Conservation (phyloP, 768 basidiomycete genomes). For the Trametes meyenii region DNA sequence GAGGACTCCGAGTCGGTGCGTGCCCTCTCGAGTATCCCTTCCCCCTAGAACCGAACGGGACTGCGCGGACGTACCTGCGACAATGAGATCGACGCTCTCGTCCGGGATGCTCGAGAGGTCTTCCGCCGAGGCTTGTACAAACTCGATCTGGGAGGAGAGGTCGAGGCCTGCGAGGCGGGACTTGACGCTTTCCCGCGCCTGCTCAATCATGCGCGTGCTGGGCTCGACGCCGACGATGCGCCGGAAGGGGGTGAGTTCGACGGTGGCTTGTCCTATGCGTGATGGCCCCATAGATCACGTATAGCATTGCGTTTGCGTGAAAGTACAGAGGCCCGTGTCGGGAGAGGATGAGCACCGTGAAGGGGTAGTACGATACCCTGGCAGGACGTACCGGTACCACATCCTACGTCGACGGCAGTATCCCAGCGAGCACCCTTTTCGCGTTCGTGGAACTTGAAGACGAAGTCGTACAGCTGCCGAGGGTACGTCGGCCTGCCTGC, state of each 20-base stretch:
- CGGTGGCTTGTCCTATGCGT: conserved; percentile 76
- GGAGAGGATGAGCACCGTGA: neutral
- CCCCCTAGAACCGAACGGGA: neutral
- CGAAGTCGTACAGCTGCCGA: conserved; percentile 57
- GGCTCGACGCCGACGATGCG: conserved; percentile 78
- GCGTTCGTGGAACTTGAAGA: conserved; percentile 59
- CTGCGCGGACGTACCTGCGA: conserved; percentile 54
- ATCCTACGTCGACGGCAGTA: conserved; percentile 74
- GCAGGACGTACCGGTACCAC: conserved; percentile 69
- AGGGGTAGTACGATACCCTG: neutral
- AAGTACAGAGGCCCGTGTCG: neutral
- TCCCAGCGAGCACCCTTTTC: conserved; percentile 46
- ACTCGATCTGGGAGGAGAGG: conserved; percentile 34
- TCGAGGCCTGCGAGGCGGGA: conserved; percentile 12
- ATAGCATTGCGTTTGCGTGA: neutral
- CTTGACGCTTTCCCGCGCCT: conserved; percentile 34
- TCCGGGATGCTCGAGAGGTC: conserved; percentile 52
- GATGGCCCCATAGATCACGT: too few species aligned
- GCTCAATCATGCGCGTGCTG: conserved; percentile 66
- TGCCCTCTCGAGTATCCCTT: neutral
- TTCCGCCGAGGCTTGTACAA: conserved; percentile 52
- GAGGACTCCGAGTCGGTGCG: neutral
- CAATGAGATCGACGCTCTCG: conserved; percentile 63
- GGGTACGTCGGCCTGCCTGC: conserved; percentile 76
- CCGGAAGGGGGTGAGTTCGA: conserved; percentile 55